Evolutionary conservation across 768 basidiomycete genomes (phyloP).

Genomic region (Scleroderma citrinum): DNA sequence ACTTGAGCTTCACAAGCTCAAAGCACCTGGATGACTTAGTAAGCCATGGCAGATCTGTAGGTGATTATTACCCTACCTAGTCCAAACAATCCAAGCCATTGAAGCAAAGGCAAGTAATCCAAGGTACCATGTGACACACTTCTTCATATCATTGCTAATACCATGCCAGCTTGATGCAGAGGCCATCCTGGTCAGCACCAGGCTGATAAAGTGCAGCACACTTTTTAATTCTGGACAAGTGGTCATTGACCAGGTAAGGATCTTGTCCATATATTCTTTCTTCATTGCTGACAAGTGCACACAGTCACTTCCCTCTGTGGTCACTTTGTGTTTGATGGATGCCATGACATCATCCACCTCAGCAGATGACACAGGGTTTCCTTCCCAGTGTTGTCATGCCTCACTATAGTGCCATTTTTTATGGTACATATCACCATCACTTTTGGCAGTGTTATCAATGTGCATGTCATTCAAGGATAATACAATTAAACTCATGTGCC

Average conservation of each 20-base stretch:
- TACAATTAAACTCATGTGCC: background rate
- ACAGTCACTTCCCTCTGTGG: no score
- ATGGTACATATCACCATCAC: background rate
- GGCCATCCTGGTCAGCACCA: no score
- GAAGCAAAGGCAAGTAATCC: background rate
- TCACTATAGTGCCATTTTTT: conserved; percentile 18
- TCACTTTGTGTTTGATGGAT: conserved; percentile 19
- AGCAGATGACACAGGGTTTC: conserved; percentile 23
- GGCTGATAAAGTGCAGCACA: background rate
- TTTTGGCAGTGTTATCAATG: no score
- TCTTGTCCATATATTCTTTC: background rate
- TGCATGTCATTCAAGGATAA: no score
- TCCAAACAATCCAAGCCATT: background rate
- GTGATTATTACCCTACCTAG: background rate
- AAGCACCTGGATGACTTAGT: conserved; percentile 19
- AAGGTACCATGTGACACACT: background rate
- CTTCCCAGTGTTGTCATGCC: conserved; percentile 16
- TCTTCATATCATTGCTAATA: background rate
- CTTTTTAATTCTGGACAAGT: background rate
- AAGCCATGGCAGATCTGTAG: no score
- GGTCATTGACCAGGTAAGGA: background rate
- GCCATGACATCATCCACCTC: conserved; percentile 20
- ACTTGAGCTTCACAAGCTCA: conserved; percentile 23
- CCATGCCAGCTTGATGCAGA: no score
- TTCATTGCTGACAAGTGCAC: conserved; percentile 26